phyloP scores from a whole-genome alignment of 768 basidiomycete species.

The Lepiota subincarnata region DNA sequence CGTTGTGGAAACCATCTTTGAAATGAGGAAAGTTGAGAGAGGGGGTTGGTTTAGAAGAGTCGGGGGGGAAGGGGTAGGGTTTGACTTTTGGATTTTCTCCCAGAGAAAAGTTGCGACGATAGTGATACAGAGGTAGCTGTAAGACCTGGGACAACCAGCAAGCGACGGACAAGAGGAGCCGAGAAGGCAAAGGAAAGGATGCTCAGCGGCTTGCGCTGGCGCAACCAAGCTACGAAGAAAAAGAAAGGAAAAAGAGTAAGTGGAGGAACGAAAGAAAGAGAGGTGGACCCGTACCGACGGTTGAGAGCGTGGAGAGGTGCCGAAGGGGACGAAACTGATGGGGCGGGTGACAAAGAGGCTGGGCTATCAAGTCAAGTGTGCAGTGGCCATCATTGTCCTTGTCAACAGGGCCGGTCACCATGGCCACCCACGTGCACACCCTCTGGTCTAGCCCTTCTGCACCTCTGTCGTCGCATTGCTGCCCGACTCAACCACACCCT shows the following conservation, averaged over 20 bases:
- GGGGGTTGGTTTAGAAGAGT: constrained; percentile 10
- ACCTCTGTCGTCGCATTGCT: too few relatives aligned
- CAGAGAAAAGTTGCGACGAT: constrained; percentile 37
- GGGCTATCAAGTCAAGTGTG: background rate
- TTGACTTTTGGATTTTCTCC: constrained; percentile 36
- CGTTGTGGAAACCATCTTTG: constrained; percentile 65
- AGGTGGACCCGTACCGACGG: constrained; percentile 9
- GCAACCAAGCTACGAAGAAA: constrained; percentile 27
- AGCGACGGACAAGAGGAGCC: constrained; percentile 26
- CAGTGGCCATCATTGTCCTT: constrained; percentile 5
- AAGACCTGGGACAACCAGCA: background rate
- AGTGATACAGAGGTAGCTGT: constrained; percentile 26
- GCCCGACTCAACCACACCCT: background rate
- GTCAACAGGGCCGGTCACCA: constrained; percentile 4
- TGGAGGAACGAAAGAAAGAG: constrained; percentile 10
- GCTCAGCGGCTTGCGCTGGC: constrained; percentile 69
- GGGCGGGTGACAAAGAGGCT: background rate
- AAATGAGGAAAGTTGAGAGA: constrained; percentile 10
- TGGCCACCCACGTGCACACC: background rate
- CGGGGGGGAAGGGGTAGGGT: background rate
- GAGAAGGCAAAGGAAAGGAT: constrained; percentile 42
- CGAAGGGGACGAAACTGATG: background rate
- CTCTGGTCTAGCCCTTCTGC: background rate
- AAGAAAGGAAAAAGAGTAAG: constrained; percentile 22
- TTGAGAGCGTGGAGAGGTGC: background rate